Evolutionary conservation across 352 stramenopile species (phyloP), one percentile per base, ranked within the genome.

Genomic region (Globisporangium uncinulatum): DNA sequence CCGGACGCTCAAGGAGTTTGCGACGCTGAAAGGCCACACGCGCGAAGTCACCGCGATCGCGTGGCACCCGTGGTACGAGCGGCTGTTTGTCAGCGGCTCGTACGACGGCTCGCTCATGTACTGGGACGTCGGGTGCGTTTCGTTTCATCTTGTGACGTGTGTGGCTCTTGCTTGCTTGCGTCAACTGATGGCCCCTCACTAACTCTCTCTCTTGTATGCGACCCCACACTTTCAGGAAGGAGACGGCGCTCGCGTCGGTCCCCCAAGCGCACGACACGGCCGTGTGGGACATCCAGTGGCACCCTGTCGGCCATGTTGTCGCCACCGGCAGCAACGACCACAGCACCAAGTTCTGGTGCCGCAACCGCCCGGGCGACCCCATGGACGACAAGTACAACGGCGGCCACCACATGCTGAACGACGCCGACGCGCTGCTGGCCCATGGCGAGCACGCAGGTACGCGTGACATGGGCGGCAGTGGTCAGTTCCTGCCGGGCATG

Each of bases 281-380:
- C 0, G 96, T 99, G 54, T 99, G 96, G 96, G 93, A 98, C 69
- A 96, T 99, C 66, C 92, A 98, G 67, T 99, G 96, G 96, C 95
- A 99, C 73, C 97, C 97, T 9, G 87, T 96, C 19, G 96, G 97
- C 31, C 95, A 99, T 61, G 85, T 98, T 31, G 73, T 99, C 17
- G 96, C 95, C 3, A 98, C 93, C 11, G 97, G 92, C 52, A 97
- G 82, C 56, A 98, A 99, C 66, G 97, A 99, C 70, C 80, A 98
- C 65, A 97, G 95, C 61, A 97, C 95, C 39, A 99, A 99, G 73
- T 99, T 99, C 59, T 99, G 96, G 96, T 94, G 88, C 39, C 84
- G 96, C 50, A 98, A 98, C 67, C 87, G 96, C 42, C 87, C 94
- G 0, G 96, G 96, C 32, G 83, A 93, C 37, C 85, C 79, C 31